These are phyloP conservation scores for Dioszegia hungarica DNA, from an alignment of 768 basidiomycete species.

Conservation along the genomic window DNA sequence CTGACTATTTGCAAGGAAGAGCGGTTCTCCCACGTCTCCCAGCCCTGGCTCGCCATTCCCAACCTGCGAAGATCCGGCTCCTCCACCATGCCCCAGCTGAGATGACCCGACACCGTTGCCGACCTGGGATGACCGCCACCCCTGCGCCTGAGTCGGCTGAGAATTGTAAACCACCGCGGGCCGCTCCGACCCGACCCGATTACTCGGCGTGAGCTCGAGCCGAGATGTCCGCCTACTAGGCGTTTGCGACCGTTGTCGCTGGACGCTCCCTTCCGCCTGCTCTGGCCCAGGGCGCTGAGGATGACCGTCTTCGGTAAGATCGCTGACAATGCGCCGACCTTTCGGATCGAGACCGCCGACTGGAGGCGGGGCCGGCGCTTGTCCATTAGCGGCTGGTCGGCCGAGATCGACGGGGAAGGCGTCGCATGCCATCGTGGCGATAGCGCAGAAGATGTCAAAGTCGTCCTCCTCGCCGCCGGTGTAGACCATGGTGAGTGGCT, in stretches of 20 bases:
- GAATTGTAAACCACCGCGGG: not conserved
- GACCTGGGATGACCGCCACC: not conserved
- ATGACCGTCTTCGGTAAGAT: constrained; percentile 4
- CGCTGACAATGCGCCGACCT: not conserved
- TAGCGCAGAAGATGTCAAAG: constrained; percentile 41
- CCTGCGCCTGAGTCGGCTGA: too few relatives aligned
- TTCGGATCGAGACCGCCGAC: not conserved
- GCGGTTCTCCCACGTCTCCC: not conserved
- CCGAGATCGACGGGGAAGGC: constrained; percentile 19
- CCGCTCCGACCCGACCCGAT: not conserved
- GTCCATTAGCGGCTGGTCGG: not conserved
- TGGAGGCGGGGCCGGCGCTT: not conserved
- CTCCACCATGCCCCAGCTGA: not conserved
- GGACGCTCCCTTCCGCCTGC: not conserved
- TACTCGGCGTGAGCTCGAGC: not conserved
- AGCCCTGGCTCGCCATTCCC: not conserved
- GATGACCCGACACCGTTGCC: not conserved
- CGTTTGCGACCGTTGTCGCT: not conserved
- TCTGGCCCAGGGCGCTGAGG: not conserved
- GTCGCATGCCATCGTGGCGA: constrained; percentile 45
- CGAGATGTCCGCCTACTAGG: not conserved
- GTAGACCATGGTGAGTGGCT: constrained; percentile 41
- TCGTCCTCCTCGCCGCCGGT: constrained; percentile 27
- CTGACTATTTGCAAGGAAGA: constrained; percentile 11
- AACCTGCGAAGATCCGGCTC: not conserved